Evolutionary conservation across 345 rosid species (phyloP).

Genomic region (Limnanthes douglasii): DNA sequence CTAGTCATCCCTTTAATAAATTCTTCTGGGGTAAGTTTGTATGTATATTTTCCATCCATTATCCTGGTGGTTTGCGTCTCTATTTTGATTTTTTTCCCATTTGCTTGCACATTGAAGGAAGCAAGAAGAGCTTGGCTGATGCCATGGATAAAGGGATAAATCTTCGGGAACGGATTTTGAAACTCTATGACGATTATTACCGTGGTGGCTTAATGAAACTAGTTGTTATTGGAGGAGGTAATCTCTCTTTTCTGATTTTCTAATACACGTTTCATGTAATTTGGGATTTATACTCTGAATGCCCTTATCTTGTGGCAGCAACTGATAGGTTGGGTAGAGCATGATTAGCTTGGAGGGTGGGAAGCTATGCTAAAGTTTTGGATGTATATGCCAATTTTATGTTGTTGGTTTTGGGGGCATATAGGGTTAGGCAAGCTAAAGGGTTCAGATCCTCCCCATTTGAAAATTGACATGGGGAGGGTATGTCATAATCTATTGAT

Average conservation of each 20-base stretch:
- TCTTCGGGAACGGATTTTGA: constrained; percentile 56
- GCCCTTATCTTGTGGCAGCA: no score
- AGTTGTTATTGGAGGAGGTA: constrained; percentile 97
- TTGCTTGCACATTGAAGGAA: constrained; percentile 42
- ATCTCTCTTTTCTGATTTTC: constrained; percentile 7
- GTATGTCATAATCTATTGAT: no score
- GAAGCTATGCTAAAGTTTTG: no score
- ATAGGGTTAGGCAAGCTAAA: no score
- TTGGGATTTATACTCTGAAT: no score
- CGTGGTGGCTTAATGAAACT: constrained; percentile 92
- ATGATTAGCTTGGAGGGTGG: no score
- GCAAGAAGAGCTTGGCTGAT: constrained; percentile 81
- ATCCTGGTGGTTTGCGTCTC: no score
- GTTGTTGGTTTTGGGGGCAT: no score
- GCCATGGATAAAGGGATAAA: constrained; percentile 79
- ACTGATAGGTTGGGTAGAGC: no score
- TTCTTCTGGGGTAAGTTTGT: constrained; percentile 77
- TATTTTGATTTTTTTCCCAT: constrained; percentile 2
- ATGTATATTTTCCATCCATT: constrained; percentile 5
- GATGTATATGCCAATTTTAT: no score
- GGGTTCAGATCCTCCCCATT: no score
- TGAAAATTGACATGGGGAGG: no score
- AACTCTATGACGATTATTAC: constrained; percentile 53
- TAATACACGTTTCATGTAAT: constrained; percentile 1
- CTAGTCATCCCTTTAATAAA: constrained; percentile 62